Conservation (phyloP, 1,284 basidiomycete species). For the Trametes polyzona region DNA sequence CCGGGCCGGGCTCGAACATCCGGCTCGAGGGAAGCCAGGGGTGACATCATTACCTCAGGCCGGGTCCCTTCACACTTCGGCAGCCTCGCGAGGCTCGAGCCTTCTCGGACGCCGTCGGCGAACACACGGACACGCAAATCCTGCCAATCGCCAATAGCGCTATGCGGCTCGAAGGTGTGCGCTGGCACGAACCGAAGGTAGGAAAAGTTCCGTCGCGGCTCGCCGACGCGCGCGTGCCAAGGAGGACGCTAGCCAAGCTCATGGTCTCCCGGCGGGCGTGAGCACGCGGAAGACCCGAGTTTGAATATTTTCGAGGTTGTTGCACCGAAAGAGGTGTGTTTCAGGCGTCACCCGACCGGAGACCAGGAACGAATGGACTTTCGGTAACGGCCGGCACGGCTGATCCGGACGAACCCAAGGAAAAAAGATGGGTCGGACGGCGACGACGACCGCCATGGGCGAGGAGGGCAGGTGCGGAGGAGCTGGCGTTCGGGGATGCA, state of each 20-base stretch:
- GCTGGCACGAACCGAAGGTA: not conserved
- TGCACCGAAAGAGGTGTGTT: not conserved
- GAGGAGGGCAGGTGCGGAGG: no score
- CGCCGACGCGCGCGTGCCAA: not conserved
- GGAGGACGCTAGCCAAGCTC: not conserved
- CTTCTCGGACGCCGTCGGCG: not conserved
- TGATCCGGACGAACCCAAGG: conserved; percentile 8
- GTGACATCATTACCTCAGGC: not conserved
- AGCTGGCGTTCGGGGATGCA: no score
- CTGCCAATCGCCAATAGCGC: not conserved
- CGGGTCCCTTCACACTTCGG: not conserved
- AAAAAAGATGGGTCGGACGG: not conserved
- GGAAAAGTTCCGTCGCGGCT: not conserved
- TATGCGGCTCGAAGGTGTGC: not conserved
- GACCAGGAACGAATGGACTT: conserved; percentile 13
- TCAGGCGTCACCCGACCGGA: conserved; percentile 13
- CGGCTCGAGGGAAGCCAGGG: not conserved
- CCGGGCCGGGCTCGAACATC: conserved; percentile 8
- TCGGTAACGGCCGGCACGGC: conserved; percentile 3
- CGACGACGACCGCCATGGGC: no score
- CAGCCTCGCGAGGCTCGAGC: not conserved
- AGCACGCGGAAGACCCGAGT: not conserved
- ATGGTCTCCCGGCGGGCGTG: not conserved
- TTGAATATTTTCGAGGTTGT: not conserved
- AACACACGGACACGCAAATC: not conserved